Conservation (phyloP, 257 asterid species). For the Solanum tarijense region DNA sequence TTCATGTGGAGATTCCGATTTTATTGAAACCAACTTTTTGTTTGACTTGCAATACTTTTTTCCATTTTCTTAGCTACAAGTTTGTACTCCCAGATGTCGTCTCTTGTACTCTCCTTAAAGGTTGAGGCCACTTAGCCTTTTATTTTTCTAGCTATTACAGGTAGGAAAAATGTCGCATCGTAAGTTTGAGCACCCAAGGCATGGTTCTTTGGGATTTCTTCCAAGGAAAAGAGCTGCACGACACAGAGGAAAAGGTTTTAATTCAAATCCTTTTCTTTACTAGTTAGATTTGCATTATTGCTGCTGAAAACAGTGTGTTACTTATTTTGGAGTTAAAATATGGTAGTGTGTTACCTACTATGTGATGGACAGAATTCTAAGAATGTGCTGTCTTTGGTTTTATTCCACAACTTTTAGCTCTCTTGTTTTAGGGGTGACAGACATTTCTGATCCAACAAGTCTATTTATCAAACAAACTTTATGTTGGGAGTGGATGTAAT, state of each 20-base stretch:
- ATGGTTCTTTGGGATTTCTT: constrained; percentile 83
- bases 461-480: background rate
- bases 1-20: background rate
- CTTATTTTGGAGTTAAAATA: background rate
- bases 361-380: background rate
- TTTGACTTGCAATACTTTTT: background rate
- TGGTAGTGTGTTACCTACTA: background rate
- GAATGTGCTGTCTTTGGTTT: background rate
- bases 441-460: background rate
- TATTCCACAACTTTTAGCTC: background rate
- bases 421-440: background rate
- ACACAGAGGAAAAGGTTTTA: constrained; percentile 71
- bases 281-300: background rate
- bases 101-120: background rate
- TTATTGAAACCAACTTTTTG: background rate
- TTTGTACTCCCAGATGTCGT: background rate
- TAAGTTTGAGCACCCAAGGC: constrained; percentile 92
- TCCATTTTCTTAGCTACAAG: background rate
- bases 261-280: background rate
- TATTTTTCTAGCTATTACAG: background rate
- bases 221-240: constrained; percentile 78
- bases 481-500: background rate
- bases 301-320: background rate
- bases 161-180: constrained; percentile 59
- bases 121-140: background rate